phyloP scores from a whole-genome alignment of 495 filamentous ascomycete genomes.

The Aspergillus sparsus region DNA sequence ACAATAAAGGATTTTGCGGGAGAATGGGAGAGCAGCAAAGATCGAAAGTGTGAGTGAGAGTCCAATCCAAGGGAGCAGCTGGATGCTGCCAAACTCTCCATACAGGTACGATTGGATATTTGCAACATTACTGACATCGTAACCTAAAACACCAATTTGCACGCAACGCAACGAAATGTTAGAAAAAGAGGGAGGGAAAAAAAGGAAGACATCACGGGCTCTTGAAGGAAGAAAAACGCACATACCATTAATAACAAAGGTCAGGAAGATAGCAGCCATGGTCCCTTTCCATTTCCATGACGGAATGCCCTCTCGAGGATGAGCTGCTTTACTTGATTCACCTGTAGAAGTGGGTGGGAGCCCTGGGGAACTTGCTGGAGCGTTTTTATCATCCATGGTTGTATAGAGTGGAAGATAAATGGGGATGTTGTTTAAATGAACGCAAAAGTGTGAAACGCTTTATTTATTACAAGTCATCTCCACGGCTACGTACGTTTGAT shows the following conservation, averaged over 20 bases:
- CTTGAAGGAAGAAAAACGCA: not conserved
- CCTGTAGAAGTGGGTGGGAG: too few species aligned
- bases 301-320: not conserved
- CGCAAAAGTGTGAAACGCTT: too few species aligned
- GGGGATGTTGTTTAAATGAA: too few species aligned
- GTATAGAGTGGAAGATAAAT: too few species aligned
- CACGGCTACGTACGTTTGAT: too few species aligned
- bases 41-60: slow-evolving; percentile 18
- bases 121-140: slow-evolving; percentile 23
- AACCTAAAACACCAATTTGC: not conserved
- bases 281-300: slow-evolving; percentile 19
- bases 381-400: too few species aligned
- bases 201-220: not conserved
- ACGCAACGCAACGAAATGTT: not conserved
- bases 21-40: slow-evolving; percentile 15
- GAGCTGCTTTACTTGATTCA: too few species aligned
- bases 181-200: not conserved
- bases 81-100: slow-evolving; percentile 19
- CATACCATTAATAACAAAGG: slow-evolving; percentile 17
- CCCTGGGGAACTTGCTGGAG: too few species aligned
- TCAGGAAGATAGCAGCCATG: slow-evolving; percentile 14
- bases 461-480: too few species aligned
- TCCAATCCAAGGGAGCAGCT: slow-evolving; percentile 22
- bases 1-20: slow-evolving; percentile 20
- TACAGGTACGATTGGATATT: slow-evolving; percentile 22